Conservation (phyloP, 345 rosid species). For the Hibiscus syriacus region DNA sequence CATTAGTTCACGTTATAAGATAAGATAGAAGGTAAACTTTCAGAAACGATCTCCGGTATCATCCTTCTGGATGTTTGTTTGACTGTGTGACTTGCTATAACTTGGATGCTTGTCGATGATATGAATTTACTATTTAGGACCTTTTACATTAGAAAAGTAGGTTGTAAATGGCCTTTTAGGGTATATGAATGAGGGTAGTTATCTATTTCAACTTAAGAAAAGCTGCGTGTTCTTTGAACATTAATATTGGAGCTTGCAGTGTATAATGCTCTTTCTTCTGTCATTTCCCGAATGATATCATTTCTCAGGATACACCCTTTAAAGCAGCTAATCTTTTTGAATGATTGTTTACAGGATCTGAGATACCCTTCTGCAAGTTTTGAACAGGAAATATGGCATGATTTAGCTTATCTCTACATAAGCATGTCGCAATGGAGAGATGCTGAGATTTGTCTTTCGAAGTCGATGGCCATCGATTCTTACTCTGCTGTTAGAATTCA, state of each 20-base stretch:
- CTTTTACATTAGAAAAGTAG: neutral
- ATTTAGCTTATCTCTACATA: slow-evolving; percentile 59
- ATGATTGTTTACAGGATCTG: slow-evolving; percentile 25
- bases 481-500: slow-evolving; percentile 51
- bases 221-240: no score
- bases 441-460: slow-evolving; percentile 73
- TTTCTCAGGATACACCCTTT: neutral
- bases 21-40: neutral
- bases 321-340: neutral
- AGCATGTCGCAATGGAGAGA: slow-evolving; percentile 61
- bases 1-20: neutral
- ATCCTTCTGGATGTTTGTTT: neutral
- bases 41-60: neutral
- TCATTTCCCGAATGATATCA: neutral
- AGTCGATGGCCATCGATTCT: slow-evolving; percentile 45
- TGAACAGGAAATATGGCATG: slow-evolving; percentile 77
- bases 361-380: slow-evolving; percentile 32
- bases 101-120: neutral
- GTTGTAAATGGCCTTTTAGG: slow-evolving; percentile 5
- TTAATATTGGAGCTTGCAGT: neutral
- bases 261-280: neutral
- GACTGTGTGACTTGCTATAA: neutral
- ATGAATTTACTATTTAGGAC: neutral
- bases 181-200: neutral
- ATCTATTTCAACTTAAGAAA: neutral